Conservation (phyloP, 2,329 filamentous ascomycete genomes). For the Colletotrichum liaoningense region DNA sequence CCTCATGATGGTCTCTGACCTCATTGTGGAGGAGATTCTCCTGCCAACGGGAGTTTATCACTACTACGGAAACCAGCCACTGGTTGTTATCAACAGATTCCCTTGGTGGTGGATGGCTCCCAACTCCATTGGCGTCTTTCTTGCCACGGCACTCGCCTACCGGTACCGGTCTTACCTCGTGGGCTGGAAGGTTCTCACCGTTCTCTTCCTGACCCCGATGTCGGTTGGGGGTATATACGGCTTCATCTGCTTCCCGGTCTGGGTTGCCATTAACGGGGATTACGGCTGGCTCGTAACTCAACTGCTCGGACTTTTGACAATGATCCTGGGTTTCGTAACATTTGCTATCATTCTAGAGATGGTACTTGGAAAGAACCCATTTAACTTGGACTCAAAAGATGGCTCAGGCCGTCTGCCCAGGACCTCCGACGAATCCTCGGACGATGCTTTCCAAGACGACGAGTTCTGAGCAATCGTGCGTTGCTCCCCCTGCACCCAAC, state of each 20-base stretch:
- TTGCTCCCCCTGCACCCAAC: no score
- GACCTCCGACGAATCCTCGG: not conserved
- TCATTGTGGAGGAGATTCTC: not conserved
- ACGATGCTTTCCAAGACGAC: not conserved
- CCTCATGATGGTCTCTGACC: not conserved
- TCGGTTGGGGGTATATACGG: not conserved
- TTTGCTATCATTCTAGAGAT: not conserved
- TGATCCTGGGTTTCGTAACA: not conserved
- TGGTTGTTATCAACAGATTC: not conserved
- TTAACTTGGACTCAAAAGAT: not conserved
- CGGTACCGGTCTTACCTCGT: not conserved
- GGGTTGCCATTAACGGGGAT: not conserved
- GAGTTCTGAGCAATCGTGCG: not conserved
- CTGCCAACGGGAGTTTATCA: not conserved
- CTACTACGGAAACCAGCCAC: not conserved
- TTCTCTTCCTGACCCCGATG: not conserved
- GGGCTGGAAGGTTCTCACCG: not conserved
- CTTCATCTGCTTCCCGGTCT: not conserved
- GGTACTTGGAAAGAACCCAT: not conserved
- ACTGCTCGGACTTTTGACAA: not conserved
- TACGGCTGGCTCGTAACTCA: not conserved
- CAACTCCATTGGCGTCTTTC: not conserved
- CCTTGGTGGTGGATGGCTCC: constrained; percentile 1
- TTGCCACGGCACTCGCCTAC: not conserved
- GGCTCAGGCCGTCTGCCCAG: not conserved